Conservation (phyloP, 2,329 filamentous ascomycete species). For the Lomentospora prolificans region DNA sequence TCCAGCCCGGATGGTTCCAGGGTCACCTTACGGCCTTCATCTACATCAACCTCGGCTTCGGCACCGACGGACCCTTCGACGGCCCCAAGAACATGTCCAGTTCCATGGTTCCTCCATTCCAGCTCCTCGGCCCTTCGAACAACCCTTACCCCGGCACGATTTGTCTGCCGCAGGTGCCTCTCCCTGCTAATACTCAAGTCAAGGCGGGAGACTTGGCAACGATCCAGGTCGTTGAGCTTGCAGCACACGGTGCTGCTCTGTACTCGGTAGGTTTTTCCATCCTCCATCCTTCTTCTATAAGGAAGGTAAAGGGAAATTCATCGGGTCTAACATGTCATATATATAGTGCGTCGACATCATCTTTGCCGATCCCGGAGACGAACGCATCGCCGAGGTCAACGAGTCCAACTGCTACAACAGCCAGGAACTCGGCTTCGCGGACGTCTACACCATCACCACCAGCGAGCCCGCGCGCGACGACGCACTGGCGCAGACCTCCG, state of each 20-base stretch:
- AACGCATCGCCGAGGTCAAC: constrained; percentile 60
- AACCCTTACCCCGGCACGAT: constrained; percentile 79
- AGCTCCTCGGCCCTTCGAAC: constrained; percentile 73
- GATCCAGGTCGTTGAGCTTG: constrained; percentile 77
- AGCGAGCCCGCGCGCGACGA: constrained; percentile 27
- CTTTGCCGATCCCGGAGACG: constrained; percentile 69
- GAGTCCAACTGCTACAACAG: constrained; percentile 83
- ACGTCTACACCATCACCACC: constrained; percentile 61
- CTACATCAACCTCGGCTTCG: constrained; percentile 86
- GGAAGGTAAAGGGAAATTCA: neutral
- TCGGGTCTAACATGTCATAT: constrained; percentile 6
- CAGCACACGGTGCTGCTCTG: constrained; percentile 72
- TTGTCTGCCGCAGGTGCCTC: constrained; percentile 79
- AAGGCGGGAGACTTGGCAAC: constrained; percentile 81
- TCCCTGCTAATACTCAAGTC: constrained; percentile 62
- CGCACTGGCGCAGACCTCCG: constrained; percentile 12
- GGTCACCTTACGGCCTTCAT: constrained; percentile 75
- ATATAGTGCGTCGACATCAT: constrained; percentile 85
- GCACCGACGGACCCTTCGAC: constrained; percentile 50
- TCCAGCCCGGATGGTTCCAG: constrained; percentile 94
- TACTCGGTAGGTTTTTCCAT: constrained; percentile 56
- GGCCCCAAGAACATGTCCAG: constrained; percentile 81
- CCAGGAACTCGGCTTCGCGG: constrained; percentile 63
- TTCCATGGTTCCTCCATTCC: constrained; percentile 69
- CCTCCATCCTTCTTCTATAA: no score